These are phyloP conservation scores for Ormosia semicastrata DNA, from an alignment of 306 rosid genomes.

Conservation along the genomic window DNA sequence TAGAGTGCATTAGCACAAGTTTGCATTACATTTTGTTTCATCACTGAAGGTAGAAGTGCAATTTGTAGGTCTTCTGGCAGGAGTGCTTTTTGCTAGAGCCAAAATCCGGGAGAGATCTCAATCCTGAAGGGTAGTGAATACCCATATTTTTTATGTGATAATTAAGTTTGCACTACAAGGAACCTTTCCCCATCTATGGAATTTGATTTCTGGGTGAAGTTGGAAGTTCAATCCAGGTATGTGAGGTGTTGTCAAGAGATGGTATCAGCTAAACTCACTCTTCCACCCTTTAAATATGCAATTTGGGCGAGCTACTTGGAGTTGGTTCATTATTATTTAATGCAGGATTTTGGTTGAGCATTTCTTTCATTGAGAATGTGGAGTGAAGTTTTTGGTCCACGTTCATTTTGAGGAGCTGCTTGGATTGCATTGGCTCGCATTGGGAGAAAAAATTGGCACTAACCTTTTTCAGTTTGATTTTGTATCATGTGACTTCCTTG, in stretches of 20 bases:
- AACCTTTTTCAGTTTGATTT: background rate
- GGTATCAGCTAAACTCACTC: background rate
- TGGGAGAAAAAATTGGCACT: background rate
- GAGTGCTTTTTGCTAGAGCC: slow-evolving; percentile 92
- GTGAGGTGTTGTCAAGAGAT: no score
- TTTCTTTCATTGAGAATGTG: background rate
- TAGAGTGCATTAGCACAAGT: background rate
- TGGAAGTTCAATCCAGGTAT: slow-evolving; percentile 22
- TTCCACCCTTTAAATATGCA: background rate
- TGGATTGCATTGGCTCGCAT: background rate
- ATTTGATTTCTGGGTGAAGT: slow-evolving; percentile 33
- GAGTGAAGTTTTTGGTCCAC: slow-evolving; percentile 10
- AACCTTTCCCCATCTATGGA: background rate
- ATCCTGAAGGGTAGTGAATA: slow-evolving; percentile 29
- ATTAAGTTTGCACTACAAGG: background rate
- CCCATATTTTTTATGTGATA: background rate
- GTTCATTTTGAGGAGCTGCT: slow-evolving; percentile 8
- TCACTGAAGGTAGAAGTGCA: slow-evolving; percentile 22
- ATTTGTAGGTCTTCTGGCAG: slow-evolving; percentile 86
- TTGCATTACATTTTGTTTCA: slow-evolving; percentile 19
- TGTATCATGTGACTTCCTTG: slow-evolving; percentile 18
- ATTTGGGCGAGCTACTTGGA: background rate
- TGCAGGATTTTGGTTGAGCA: background rate
- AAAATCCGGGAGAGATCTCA: slow-evolving; percentile 80
- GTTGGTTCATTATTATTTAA: slow-evolving; percentile 18